Base-by-base conservation (phyloP, 1,139 yeast genomes). In the Hemisphaericaspora xylanilytica region DNA sequence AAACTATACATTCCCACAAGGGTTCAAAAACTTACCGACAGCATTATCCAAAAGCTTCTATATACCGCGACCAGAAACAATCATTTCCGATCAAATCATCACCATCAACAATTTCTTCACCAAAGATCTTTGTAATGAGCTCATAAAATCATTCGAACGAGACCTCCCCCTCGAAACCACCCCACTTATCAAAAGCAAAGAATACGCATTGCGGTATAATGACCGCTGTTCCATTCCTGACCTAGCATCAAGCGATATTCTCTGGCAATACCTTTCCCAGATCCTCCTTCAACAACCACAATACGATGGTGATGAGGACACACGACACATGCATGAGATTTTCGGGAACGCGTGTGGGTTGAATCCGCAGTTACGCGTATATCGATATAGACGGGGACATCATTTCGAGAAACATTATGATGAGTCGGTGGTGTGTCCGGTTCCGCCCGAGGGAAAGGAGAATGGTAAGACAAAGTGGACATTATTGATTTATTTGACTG, bases 341-440 rank as follows among this genome's bases (percentile, higher is more conserved):
- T 78, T 76, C 51, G 31, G 40, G 0, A 42, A 42, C 7, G 80
- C 82, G 1, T 56, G 60, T 13, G 81, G 82, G 0, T 64, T 80
- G 33, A 80, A 80, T 46, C 79, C 82, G 1, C 79, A 80, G 44
- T 55, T 81, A 13, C 53, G 87, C 29, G 59, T 80, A 2, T 81
- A 81, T 51, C 51, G 85, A 36, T 81, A 81, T 53, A 53, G 56
- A 4, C 67, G 69, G 42, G 85, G 85, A 0, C 85, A 81, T 43
- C 79, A 73, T 53, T 81, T 81, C 48, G 82, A 78, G 4, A 69
- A 74, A 45, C 86, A 81, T 52, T 80, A 78, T 49, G 87, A 81
- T 48, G 86, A 80, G 35, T 67, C 79, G 9, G 83, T 78, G 2
- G 42, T 44, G 4, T 70, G 73, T 32, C 44, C 47, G 2, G 48